Evolutionary conservation across 1,139 yeast genomes (phyloP), one percentile per base, ranked within the genome.

Genomic region (Sugiyamaella pinicola): DNA sequence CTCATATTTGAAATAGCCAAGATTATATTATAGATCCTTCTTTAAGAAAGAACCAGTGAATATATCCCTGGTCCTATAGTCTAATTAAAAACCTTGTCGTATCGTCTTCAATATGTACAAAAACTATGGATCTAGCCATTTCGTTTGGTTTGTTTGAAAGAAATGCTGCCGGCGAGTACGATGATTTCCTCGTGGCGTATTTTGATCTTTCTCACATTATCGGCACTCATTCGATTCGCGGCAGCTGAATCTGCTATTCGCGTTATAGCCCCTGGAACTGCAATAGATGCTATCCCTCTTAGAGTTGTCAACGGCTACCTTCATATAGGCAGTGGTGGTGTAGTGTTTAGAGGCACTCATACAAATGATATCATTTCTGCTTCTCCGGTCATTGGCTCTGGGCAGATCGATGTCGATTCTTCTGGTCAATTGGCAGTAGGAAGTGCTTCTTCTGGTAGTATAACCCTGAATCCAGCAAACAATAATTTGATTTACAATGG

Each of bases 401-500:
- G 49, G 2, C 43, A 46, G 9, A 15, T 46, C 6, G 37, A 18
- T 26, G 49, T 46, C 15, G 38, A 22, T 21, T 10, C 43, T 24
- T 7, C 49, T 4, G 49, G 49, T 21, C 37, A 49, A 34, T 45
- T 53, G 18, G 28, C 43, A 12, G 29, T 46, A 5, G 42, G 45
- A 12, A 41, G 34, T 7, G 45, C 37, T 15, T 46, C 52, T 3
- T 51, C 54, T 29, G 47, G 49, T 10, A 24, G 33, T 9, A 47
- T 51, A 31, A 17, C 47, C 10, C 15, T 46, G 9, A 44, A 37
- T 40, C 19, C 49, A 8, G 44, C 28, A 10, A 46, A 37, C 10
- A 17, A 44, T 15, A 39, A 52, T 42, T 42, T 60, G 48, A 38
- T 51, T 19, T 55, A 50, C 35, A 51, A 52, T 3, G 55, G 55